Evolutionary conservation across 116 monocot species (phyloP), one percentile per base, ranked within the genome.

Genomic region (Zostera marina): DNA sequence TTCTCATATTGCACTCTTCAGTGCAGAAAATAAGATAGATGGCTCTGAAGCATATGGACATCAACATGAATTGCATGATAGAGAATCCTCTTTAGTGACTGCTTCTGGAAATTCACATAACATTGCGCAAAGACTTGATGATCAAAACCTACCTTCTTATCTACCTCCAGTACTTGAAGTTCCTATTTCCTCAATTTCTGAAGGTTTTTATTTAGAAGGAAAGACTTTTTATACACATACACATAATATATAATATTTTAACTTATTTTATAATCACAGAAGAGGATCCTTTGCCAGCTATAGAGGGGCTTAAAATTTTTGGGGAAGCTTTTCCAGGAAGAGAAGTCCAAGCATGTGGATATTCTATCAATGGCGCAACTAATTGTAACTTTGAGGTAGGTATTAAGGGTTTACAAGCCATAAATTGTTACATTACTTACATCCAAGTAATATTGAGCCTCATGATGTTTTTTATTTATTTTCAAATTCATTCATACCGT

Each of bases 311-410:
- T 63, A 84, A 85, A 66, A 96, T 96, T 74, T 62, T 79, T 48
- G 94, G 94, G 57, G 94, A 96, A 68, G 77, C 94, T 65, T 85
- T 77, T 72, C 94, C 94, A 41, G 94, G 94, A 63, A 77, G 76
- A 67, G 82, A 82, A 69, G 76, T 96, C 43, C 75, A 78, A 73
- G 88, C 88, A 52, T 68, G 73, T 74, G 94, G 94, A 17, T 88
- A 70, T 52, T 79, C 85, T 16, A 96, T 85, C 12, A 79, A 88
- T 80, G 94, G 94, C 51, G 88, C 94, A 21, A 88, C 88, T 11
- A 85, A 74, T 66, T 94, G 94, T 76, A 84, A 94, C 72, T 94
- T 94, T 80, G 88, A 88, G 82, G 94, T 94, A 76, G 40, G 53
- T 49, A 17, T 49, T 42, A 40, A 39, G 56, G 56, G 15, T 32